A percentile compares a stretch with the other conserved stretches of the same genome.
Conservation (phyloP, 2,329 filamentous ascomycete species). For the Parascedosporium putredinis region DNA sequence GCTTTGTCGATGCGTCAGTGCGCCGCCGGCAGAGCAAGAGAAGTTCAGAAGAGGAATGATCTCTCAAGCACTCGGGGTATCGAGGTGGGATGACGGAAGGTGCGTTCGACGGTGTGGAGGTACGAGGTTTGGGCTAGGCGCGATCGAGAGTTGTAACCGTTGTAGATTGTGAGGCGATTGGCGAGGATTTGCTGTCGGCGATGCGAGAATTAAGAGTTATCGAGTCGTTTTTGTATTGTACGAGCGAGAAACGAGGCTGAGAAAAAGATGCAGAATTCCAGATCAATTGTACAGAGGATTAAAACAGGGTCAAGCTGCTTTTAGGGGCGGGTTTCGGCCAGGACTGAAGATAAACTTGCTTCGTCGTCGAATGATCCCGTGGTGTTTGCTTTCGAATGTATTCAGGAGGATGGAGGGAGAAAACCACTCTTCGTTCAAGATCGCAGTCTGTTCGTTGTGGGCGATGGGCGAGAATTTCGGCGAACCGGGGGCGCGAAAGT, state of each 20-base stretch:
- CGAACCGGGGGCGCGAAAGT: neutral
- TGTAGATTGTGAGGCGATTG: no score
- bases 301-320: neutral
- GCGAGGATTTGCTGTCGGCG: constrained; percentile 1
- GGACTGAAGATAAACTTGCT: constrained; percentile 8
- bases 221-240: constrained; percentile 4
- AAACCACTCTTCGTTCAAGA: neutral
- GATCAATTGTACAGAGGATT: constrained; percentile 7
- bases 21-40: no score
- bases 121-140: no score
- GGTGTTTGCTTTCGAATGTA: neutral
- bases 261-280: constrained; percentile 17
- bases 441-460: neutral
- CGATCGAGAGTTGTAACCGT: no score
- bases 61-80: no score
- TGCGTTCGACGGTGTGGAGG: no score
- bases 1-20: no score
- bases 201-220: constrained; percentile 7
- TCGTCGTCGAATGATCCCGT: constrained; percentile 6
- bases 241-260: constrained; percentile 19
- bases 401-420: neutral
- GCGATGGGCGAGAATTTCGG: constrained; percentile 1
- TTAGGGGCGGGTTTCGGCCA: constrained; percentile 4
- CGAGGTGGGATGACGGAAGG: no score
- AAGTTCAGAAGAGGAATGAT: no score